phyloP scores from a whole-genome alignment of 1,284 basidiomycete genomes.

The Tilletia setariae region DNA sequence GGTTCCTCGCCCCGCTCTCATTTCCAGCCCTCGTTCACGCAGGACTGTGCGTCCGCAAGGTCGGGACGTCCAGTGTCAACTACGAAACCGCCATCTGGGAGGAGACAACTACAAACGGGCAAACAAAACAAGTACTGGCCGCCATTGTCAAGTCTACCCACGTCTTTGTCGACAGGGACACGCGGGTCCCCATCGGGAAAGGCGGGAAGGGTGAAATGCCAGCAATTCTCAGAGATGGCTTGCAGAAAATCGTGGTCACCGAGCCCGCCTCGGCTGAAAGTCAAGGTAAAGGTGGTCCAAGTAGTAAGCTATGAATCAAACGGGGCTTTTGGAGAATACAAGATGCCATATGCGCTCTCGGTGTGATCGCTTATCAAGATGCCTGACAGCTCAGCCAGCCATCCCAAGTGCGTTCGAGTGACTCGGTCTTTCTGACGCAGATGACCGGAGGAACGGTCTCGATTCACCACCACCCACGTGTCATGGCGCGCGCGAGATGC shows the following conservation, averaged over 20 bases:
- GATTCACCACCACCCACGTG: no score
- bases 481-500: no score
- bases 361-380: no score
- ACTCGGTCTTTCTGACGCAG: no score
- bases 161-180: conserved; percentile 2
- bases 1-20: conserved; percentile 6
- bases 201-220: neutral
- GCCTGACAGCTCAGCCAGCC: no score
- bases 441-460: no score
- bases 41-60: neutral
- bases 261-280: neutral
- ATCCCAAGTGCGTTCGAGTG: no score
- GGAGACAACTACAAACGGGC: neutral
- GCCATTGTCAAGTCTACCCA: conserved; percentile 1
- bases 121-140: neutral
- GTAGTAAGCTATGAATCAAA: neutral
- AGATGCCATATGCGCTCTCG: no score
- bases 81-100: conserved; percentile 15
- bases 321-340: no score
- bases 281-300: neutral
- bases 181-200: neutral
- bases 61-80: neutral
- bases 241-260: neutral
- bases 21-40: conserved; percentile 7
- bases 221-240: neutral